Conservation (phyloP, 1,284 basidiomycete species). For the Apiotrichum gamsii region DNA sequence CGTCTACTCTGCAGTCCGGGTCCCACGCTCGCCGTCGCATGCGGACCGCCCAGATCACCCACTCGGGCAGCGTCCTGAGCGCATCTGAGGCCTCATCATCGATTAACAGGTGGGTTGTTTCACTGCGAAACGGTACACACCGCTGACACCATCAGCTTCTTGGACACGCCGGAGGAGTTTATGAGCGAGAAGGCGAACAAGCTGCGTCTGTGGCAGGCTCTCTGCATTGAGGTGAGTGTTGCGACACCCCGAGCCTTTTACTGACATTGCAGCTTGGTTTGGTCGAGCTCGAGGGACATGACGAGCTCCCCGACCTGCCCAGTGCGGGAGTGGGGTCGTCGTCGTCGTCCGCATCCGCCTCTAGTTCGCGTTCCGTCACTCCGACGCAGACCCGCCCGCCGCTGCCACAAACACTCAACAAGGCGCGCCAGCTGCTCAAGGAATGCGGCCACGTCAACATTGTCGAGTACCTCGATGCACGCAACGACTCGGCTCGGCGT, state of each 20-base stretch:
- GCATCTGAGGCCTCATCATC: slow-evolving; percentile 7
- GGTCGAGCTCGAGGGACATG: slow-evolving; percentile 17
- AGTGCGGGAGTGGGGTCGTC: not conserved
- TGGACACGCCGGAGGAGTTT: slow-evolving; percentile 12
- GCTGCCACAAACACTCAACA: slow-evolving; percentile 28
- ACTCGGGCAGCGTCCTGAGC: slow-evolving; percentile 1
- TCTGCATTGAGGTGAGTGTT: slow-evolving; percentile 43
- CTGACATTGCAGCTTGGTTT: slow-evolving; percentile 30
- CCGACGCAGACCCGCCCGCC: slow-evolving; percentile 11
- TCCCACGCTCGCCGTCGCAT: too few species aligned
- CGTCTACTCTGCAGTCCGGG: too few species aligned
- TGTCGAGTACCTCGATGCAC: slow-evolving; percentile 32
- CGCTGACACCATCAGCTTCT: slow-evolving; percentile 3
- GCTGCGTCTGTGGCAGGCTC: slow-evolving; percentile 40
- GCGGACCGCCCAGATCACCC: not conserved
- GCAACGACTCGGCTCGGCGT: slow-evolving; percentile 8
- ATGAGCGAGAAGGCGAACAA: slow-evolving; percentile 32
- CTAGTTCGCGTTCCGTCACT: slow-evolving; percentile 9
- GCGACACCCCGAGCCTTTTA: too few species aligned
- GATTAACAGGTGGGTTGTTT: slow-evolving; percentile 8
- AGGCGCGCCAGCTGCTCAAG: slow-evolving; percentile 30
- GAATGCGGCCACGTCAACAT: slow-evolving; percentile 36
- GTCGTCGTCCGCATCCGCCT: slow-evolving; percentile 5
- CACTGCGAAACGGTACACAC: not conserved
- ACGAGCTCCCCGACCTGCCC: slow-evolving; percentile 12